Evolutionary conservation across 805 yeast genomes (phyloP).

Genomic region (Wickerhamiella azymoides): DNA sequence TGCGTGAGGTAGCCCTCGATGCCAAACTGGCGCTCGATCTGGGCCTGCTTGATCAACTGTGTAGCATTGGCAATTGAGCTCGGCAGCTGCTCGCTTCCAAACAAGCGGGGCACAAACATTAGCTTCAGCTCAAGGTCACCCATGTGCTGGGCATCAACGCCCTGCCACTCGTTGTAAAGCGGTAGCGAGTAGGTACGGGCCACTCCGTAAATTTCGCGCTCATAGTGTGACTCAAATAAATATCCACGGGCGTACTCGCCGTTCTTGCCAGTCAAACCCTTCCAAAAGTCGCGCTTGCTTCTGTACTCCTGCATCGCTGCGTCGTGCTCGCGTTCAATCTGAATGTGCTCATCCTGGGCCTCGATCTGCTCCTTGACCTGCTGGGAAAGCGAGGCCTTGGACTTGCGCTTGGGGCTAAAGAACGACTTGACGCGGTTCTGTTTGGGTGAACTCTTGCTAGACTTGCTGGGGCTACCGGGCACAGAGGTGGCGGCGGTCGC

Average conservation of each 20-base stretch:
- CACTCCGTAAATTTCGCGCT: conserved; percentile 40
- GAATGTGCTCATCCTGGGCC: neutral
- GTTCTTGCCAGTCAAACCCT: conserved; percentile 54
- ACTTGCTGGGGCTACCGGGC: neutral
- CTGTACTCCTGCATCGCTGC: conserved; percentile 14
- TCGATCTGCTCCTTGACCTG: conserved; percentile 5
- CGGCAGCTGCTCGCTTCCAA: conserved; percentile 40
- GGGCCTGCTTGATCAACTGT: conserved; percentile 20
- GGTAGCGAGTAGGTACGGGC: conserved; percentile 41
- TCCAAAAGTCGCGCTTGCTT: conserved; percentile 33
- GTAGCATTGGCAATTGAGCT: conserved; percentile 35
- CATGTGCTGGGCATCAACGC: conserved; percentile 33
- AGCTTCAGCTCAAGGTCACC: conserved; percentile 57
- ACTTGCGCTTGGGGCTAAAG: conserved; percentile 15
- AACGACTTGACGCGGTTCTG: conserved; percentile 18
- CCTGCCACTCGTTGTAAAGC: conserved; percentile 70
- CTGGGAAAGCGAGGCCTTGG: neutral
- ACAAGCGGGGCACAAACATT: conserved; percentile 48
- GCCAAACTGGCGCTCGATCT: conserved; percentile 22
- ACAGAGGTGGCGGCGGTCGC: neutral
- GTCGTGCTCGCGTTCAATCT: conserved; percentile 12
- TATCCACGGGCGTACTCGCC: conserved; percentile 82
- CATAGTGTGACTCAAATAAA: conserved; percentile 46
- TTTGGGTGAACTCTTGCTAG: conserved; percentile 4
- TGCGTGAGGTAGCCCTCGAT: conserved; percentile 68